Percentiles rank a stretch among this genome's conserved stretches.
phyloP scores from a whole-genome alignment of 2,329 filamentous ascomycete genomes.

The Exophiala oligosperma region DNA sequence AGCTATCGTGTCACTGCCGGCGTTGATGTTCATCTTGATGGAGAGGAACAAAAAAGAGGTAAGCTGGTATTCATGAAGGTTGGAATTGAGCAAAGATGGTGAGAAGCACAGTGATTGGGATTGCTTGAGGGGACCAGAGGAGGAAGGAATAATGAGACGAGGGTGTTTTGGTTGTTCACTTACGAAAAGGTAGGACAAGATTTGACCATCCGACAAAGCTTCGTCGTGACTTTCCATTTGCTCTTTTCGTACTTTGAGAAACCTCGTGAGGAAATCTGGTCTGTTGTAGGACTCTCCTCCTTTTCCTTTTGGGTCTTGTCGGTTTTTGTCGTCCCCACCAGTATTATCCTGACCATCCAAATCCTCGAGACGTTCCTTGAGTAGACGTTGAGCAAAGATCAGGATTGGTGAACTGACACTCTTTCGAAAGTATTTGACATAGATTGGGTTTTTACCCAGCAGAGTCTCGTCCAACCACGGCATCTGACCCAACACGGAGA shows the following conservation, averaged over 20 bases:
- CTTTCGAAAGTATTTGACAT: conserved; percentile 27
- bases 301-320: background rate
- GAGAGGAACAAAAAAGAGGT: too few species aligned
- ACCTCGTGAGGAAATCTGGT: conserved; percentile 30
- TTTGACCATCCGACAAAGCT: conserved; percentile 21
- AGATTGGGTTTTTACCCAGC: conserved; percentile 37
- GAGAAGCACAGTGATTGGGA: too few species aligned
- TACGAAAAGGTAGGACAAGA: conserved; percentile 26
- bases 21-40: conserved; percentile 40
- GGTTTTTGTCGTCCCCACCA: conserved; percentile 8
- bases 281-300: conserved; percentile 1
- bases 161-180: background rate
- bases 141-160: too few species aligned
- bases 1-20: conserved; percentile 77
- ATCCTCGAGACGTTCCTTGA: conserved; percentile 23
- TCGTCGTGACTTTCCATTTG: conserved; percentile 10
- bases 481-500: conserved; percentile 34
- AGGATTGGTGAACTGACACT: conserved; percentile 24
- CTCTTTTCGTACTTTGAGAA: conserved; percentile 26
- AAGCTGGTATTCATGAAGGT: too few species aligned
- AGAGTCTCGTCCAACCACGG: conserved; percentile 37
- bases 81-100: too few species aligned
- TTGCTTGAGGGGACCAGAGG: too few species aligned
- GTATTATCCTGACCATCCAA: conserved; percentile 7
- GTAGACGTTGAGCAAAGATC: conserved; percentile 20